Evolutionary conservation across 2,329 filamentous ascomycete species (phyloP).

Genomic region (Trichoderma sp.): DNA sequence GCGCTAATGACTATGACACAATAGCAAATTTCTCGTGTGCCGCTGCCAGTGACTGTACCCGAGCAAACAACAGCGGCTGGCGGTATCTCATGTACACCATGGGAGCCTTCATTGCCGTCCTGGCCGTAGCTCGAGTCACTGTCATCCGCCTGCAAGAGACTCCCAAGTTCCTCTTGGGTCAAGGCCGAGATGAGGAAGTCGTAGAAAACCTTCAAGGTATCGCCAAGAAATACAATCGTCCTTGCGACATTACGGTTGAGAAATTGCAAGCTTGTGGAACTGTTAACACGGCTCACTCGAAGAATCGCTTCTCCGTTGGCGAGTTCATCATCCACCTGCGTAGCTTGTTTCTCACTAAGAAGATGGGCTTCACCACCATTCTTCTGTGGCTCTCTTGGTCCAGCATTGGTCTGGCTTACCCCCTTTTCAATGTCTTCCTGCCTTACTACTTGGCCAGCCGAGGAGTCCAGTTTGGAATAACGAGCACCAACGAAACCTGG

Average conservation of each 20-base stretch:
- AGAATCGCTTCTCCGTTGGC: conserved; percentile 23
- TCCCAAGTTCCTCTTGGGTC: conserved; percentile 56
- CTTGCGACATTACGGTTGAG: conserved; percentile 40
- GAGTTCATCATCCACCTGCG: conserved; percentile 48
- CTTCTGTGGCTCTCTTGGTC: conserved; percentile 65
- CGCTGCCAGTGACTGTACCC: conserved; percentile 38
- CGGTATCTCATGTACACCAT: conserved; percentile 47
- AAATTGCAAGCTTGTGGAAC: conserved; percentile 39
- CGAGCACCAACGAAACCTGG: conserved; percentile 54
- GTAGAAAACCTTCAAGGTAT: conserved; percentile 41
- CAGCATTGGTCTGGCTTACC: conserved; percentile 63
- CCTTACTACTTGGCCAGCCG: conserved; percentile 35
- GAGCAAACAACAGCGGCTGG: conserved; percentile 48
- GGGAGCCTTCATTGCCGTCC: conserved; percentile 44
- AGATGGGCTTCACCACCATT: conserved; percentile 54
- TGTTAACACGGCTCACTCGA: conserved; percentile 29
- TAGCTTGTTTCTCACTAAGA: conserved; percentile 58
- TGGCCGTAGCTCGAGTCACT: conserved; percentile 53
- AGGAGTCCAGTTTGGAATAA: conserved; percentile 45
- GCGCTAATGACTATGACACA: background rate
- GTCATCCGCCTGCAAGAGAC: conserved; percentile 56
- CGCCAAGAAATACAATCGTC: conserved; percentile 39
- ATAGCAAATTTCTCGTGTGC: conserved; percentile 29
- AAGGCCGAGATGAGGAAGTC: conserved; percentile 50
- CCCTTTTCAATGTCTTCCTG: conserved; percentile 66